Evolutionary conservation across 1,139 yeast species (phyloP).

Genomic region (Yamadazyma atmosphaerica): DNA sequence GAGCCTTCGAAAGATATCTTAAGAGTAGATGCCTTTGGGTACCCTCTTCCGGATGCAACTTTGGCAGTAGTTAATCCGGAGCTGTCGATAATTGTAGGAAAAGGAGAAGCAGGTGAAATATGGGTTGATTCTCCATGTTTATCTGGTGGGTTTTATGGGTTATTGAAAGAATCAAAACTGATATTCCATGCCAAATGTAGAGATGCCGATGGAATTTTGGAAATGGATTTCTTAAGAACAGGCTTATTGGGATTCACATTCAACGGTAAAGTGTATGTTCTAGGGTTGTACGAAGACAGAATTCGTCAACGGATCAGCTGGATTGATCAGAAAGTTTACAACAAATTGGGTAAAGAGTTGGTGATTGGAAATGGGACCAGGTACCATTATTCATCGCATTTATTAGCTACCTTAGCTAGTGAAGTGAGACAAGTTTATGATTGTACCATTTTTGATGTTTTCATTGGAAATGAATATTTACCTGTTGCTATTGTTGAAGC

Average conservation of each 20-base stretch:
- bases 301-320: constrained; percentile 73
- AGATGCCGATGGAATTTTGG: constrained; percentile 66
- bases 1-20: constrained; percentile 53
- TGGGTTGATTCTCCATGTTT: constrained; percentile 94
- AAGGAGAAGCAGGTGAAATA: constrained; percentile 89
- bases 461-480: constrained; percentile 79
- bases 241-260: constrained; percentile 87
- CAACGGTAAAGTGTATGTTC: constrained; percentile 82
- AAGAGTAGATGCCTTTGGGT: constrained; percentile 90
- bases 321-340: constrained; percentile 51
- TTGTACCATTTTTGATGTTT: constrained; percentile 87
- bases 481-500: constrained; percentile 90
- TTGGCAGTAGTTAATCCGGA: constrained; percentile 95
- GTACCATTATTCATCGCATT: constrained; percentile 84
- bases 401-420: constrained; percentile 76
- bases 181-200: constrained; percentile 82
- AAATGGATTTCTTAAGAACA: constrained; percentile 82
- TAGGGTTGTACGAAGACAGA: constrained; percentile 91
- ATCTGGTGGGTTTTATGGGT: constrained; percentile 86
- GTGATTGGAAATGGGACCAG: constrained; percentile 43
- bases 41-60: constrained; percentile 91
- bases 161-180: constrained; percentile 63
- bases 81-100: constrained; percentile 62
- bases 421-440: constrained; percentile 84
- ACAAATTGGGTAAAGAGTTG: constrained; percentile 31